Base-by-base conservation (phyloP, 495 filamentous ascomycete genomes). In the Penicillium argentinense region DNA sequence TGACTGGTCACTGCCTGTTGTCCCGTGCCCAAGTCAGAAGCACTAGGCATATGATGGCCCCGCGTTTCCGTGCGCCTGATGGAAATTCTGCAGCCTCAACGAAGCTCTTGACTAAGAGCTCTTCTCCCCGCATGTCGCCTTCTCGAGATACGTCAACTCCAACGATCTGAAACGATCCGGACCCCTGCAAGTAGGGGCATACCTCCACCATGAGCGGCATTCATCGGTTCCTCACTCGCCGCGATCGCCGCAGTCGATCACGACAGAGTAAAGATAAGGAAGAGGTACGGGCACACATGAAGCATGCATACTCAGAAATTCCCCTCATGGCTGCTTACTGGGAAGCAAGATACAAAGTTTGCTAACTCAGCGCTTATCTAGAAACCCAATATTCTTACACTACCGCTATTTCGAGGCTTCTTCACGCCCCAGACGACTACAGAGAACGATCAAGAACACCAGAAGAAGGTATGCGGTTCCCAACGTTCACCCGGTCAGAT, bases 191-290 rank as follows among this genome's bases (percentile, higher is more conserved):
- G 14, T 42, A 22, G 21, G 21, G 9, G 21, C 9, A 45, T 9
- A 24, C 29, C 19, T 27, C 12, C 13, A 53, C 36, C 11, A 84
- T 82, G 78, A 80, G 75, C 63, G 80, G 79, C 7, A 77, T 87
- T 50, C 76, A 83, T 50, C 69, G 80, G 51, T 85, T 93, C 55
- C 80, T 90, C 39, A 89, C 84, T 41, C 79, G 84, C 52, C 80
- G 87, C 33, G 87, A 91, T 32, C 89, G 86, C 64, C 68, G 69
- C 52, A 71, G 68, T 19, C 66, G 69, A 49, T 68, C 76, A 40
- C 78, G 75, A 47, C 72, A 71, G 45, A 62, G 60, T 25, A 73
- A 74, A 56, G 80, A 59, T 25, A 73, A 74, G 55, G 80, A 80
- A 58, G 81, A 73, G 64, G 69, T 73, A 64, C 17, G 25, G 33